Evolutionary conservation across 148 eudicot genomes (phyloP).

Genomic region (Rhododendron ovatum): DNA sequence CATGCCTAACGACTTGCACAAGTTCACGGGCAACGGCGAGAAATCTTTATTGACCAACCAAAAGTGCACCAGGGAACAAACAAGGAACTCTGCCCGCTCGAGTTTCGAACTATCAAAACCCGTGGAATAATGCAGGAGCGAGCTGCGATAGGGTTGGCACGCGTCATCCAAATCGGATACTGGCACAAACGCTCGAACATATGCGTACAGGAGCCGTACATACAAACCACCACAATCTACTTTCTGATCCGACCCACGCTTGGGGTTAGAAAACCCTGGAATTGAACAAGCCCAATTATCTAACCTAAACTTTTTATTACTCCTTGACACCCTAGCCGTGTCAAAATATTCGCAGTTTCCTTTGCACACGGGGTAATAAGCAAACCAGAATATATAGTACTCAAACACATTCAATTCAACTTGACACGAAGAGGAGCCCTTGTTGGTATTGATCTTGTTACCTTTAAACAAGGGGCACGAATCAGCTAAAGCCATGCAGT

Average conservation of each 20-base stretch:
- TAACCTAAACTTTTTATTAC: slow-evolving; percentile 48
- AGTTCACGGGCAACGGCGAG: slow-evolving; percentile 63
- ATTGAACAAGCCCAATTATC: slow-evolving; percentile 84
- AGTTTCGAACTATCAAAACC: slow-evolving; percentile 42
- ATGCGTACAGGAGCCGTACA: slow-evolving; percentile 56
- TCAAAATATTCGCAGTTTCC: slow-evolving; percentile 48
- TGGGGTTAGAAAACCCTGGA: slow-evolving; percentile 49
- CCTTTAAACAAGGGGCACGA: slow-evolving; percentile 64
- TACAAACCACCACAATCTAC: slow-evolving; percentile 49
- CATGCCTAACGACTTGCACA: slow-evolving; percentile 65
- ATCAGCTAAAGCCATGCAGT: slow-evolving; percentile 45
- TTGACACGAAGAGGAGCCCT: slow-evolving; percentile 40
- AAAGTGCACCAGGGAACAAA: slow-evolving; percentile 40
- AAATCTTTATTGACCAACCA: slow-evolving; percentile 92
- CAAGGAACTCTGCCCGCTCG: slow-evolving; percentile 64
- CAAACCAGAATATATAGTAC: slow-evolving; percentile 89
- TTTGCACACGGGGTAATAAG: slow-evolving; percentile 85
- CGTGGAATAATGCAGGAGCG: slow-evolving; percentile 63
- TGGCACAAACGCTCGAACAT: slow-evolving; percentile 68
- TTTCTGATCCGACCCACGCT: slow-evolving; percentile 51
- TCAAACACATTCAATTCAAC: slow-evolving; percentile 87
- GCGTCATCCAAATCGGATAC: slow-evolving; percentile 39
- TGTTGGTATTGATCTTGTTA: slow-evolving; percentile 29
- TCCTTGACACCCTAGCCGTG: slow-evolving; percentile 30
- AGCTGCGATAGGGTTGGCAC: slow-evolving; percentile 65